Base-by-base conservation (phyloP, 2,329 filamentous ascomycete genomes). In the Exophiala calicioides region DNA sequence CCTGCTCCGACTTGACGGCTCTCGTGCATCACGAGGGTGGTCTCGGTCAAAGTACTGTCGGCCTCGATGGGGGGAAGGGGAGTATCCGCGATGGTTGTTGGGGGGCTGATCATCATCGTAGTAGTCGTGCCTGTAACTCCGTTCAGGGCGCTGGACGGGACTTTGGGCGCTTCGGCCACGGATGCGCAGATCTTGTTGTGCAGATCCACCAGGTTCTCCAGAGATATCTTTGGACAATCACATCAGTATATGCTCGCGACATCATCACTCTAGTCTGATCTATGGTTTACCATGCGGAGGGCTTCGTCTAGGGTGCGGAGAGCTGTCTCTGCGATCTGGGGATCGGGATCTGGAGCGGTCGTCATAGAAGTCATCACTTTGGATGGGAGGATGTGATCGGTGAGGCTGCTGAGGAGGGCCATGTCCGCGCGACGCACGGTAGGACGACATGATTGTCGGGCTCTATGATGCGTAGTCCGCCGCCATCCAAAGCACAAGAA, bases 301-400 rank as follows among this genome's bases (percentile, higher is more conserved):
- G 66, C 68, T 65, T 60, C 60, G 64, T 65, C 64, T 69, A 68
- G 65, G 66, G 60, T 66, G 66, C 62, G 69, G 69, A 47, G 65
- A 61, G 44, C 58, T 58, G 50, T 64, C 57, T 61, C 54, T 59
- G 26, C 57, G 65, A 50, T 66, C 62, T 47, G 64, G 66, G 46
- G 70, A 72, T 58, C 62, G 62, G 26, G 68, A 67, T 45, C 57
- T 62, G 27, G 67, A 64, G 3, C 52, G 38, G 44, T 75, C 73
- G 55, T 74, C 71, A 55, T 74, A 74, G 65, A 74, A 72, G 37
- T 67, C 69, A 39, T 72, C 68, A 42, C 65, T 61, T 44, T 71
- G 65, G 37, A 67, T 38, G 15, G 43, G 19, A 33, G 32, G 46
- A 19, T 40, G 34, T 33, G 39, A 48, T 35, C 52, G 34, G 30